Conservation (phyloP, 257 asterid genomes). For the Coffea eugenioides region DNA sequence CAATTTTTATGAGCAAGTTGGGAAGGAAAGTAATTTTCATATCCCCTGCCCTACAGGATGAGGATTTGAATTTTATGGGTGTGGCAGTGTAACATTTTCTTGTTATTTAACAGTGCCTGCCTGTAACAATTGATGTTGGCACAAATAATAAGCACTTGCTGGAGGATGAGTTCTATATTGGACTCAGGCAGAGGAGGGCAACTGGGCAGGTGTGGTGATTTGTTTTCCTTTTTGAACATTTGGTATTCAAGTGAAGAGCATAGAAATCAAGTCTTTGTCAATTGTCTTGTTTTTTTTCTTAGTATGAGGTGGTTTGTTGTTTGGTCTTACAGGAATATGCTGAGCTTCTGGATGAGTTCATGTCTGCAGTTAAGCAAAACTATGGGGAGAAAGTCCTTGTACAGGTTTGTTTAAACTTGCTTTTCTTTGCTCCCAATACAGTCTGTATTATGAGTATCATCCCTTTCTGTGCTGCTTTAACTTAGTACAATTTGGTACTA, state of each 20-base stretch:
- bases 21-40: not conserved
- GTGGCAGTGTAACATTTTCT: no score
- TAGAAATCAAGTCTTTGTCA: no score
- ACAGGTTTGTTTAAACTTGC: constrained; percentile 46
- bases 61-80: not conserved
- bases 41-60: no score
- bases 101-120: constrained; percentile 62
- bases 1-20: not conserved
- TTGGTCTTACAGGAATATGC: constrained; percentile 66
- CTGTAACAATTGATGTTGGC: constrained; percentile 91
- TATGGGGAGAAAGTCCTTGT: constrained; percentile 93
- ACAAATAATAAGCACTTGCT: constrained; percentile 77
- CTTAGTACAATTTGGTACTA: no score
- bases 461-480: constrained; percentile 8
- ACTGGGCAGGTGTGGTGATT: constrained; percentile 69
- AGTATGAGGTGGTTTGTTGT: constrained; percentile 3
- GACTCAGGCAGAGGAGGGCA: constrained; percentile 87
- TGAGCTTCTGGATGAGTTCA: constrained; percentile 78
- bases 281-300: constrained; percentile 9
- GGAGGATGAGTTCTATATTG: constrained; percentile 88
- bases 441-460: not conserved
- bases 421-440: constrained; percentile 5
- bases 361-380: constrained; percentile 87
- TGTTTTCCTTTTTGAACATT: not conserved
- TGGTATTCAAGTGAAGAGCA: not conserved